Percentiles rank a stretch among this genome's conserved stretches.
Evolutionary conservation across 2,329 filamentous ascomycete species (phyloP).

Genomic region (Pseudogymnoascus sp.): DNA sequence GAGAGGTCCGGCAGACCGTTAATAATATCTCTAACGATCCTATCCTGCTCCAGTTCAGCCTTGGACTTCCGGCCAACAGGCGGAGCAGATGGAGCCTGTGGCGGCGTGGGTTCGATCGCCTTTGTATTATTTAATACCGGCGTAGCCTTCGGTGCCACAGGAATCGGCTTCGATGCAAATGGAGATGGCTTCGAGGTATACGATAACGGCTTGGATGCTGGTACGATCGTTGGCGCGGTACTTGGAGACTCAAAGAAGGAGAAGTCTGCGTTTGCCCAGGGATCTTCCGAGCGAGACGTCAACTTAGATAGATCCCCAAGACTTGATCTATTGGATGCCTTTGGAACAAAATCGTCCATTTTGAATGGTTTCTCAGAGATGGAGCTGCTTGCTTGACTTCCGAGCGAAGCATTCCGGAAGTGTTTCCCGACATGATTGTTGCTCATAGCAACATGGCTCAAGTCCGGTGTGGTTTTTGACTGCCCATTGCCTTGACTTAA

Average conservation of each 20-base stretch:
- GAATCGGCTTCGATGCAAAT: background rate
- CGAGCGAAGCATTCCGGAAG: background rate
- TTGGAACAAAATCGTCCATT: background rate
- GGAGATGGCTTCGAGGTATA: background rate
- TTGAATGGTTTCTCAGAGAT: background rate
- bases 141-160: conserved; percentile 7
- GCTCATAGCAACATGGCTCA: background rate
- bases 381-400: background rate
- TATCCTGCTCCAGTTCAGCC: conserved; percentile 27
- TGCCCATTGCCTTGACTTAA: background rate
- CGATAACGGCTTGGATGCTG: conserved; percentile 10
- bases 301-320: background rate
- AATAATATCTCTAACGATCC: conserved; percentile 26
- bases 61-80: conserved; percentile 17
- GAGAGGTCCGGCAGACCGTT: conserved; percentile 29
- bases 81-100: conserved; percentile 10
- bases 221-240: conserved; percentile 11
- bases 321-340: background rate
- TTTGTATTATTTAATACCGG: background rate
- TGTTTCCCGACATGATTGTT: background rate
- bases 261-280: conserved; percentile 31
- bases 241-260: conserved; percentile 28
- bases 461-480: background rate
- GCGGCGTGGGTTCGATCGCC: background rate
- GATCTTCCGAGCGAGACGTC: conserved; percentile 17